Base-by-base conservation (phyloP, 441 rosid genomes). In the Euphorbia celastroides region DNA sequence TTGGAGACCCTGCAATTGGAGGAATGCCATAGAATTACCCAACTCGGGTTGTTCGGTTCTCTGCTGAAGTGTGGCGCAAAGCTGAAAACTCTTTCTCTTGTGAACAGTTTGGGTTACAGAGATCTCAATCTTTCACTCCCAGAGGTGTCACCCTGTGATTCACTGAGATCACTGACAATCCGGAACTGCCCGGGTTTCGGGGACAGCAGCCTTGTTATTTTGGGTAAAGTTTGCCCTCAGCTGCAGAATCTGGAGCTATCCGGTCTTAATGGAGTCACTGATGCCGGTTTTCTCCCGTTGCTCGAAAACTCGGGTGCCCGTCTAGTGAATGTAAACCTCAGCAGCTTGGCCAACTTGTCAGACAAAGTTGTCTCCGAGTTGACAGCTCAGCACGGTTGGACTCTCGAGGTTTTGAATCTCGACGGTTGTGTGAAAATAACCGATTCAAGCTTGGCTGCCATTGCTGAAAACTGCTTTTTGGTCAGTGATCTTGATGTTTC, bases 171-270 rank as follows among this genome's bases (percentile, higher is more conserved):
- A 5, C 28, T 94, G 76, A 74, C 80, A 52, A 76, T 94, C 36
- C 75, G 78, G 17, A 84, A 88, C 77, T 94, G 99, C 78, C 96
- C 94, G 22, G 97, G 97, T 59, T 86, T 94, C 66, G 94, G 99
- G 59, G 88, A 88, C 64, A 76, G 69, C 56, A 81, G 82, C 78
- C 73, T 94, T 70, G 83, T 88, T 58, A 74, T 82, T 16, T 65
- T 92, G 63, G 94, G 88, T 26, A 88, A 86, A 72, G 26, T 89
- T 62, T 94, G 97, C 79, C 87, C 94, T 42, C 77, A 77, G 56
- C 77, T 94, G 60, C 89, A 88, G 70, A 67, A 84, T 62, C 38
- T 92, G 31, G 94, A 85, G 23, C 74, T 94, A 23, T 79, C 67
- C 2, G 90, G 96, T 25, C 93, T 89, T 64, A 80, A 73, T 73